Conservation (phyloP, 129 eudicot genomes). For the Daucus carota region DH1_v3.0 NC_030385.2:13885001-13885500, state of each 20-base stretch:
- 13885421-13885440: conserved; percentile 2
- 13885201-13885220: too few relatives aligned
- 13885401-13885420: background rate
- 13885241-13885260: background rate
- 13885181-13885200: too few relatives aligned
- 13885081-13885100: too few relatives aligned
- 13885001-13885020: too few relatives aligned
- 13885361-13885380: background rate
- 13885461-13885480: background rate
- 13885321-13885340: background rate
- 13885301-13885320: background rate
- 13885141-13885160: too few relatives aligned
- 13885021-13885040: too few relatives aligned
- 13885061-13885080: too few relatives aligned
- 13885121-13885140: too few relatives aligned
- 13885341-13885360: background rate
- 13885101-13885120: too few relatives aligned
- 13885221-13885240: background rate
- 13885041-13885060: too few relatives aligned
- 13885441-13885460: background rate
- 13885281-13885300: background rate
- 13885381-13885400: background rate
- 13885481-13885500: conserved; percentile 4
- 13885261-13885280: background rate
- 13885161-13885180: too few relatives aligned